phyloP scores from a whole-genome alignment of 2,329 filamentous ascomycete genomes.

The Aspergillus sp. region DNA sequence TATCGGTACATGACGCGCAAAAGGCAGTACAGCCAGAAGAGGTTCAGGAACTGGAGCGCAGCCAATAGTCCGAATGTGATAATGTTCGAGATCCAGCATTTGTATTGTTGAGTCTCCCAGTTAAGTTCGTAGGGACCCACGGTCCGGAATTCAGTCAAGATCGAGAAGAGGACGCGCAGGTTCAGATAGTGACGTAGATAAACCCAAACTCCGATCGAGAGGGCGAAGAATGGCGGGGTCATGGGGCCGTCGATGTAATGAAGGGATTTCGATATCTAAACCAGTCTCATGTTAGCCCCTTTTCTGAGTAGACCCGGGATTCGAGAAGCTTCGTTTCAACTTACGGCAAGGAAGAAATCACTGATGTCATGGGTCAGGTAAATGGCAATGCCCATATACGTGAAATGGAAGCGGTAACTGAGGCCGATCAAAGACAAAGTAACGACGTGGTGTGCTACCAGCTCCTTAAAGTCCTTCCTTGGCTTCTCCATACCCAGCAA shows the following conservation, averaged over 20 bases:
- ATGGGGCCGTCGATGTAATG: constrained; percentile 81
- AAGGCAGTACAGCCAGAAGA: constrained; percentile 45
- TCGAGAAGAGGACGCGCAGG: constrained; percentile 43
- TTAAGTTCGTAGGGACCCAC: constrained; percentile 45
- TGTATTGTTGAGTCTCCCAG: constrained; percentile 47
- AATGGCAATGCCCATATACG: constrained; percentile 86
- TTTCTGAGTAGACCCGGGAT: background rate
- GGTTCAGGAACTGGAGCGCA: constrained; percentile 42
- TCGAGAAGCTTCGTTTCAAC: constrained; percentile 2
- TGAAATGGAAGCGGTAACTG: constrained; percentile 95
- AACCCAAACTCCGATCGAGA: constrained; percentile 80
- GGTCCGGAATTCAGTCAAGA: constrained; percentile 44
- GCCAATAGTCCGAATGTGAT: constrained; percentile 43
- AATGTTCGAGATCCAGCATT: constrained; percentile 45
- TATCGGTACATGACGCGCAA: constrained; percentile 41
- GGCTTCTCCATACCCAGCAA: constrained; percentile 86
- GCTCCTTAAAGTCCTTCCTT: constrained; percentile 89
- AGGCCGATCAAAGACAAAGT: constrained; percentile 76
- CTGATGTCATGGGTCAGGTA: constrained; percentile 93
- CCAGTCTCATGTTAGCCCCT: background rate
- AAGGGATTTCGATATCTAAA: constrained; percentile 78
- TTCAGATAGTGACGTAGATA: constrained; percentile 76
- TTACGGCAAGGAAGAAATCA: constrained; percentile 89
- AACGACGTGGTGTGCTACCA: constrained; percentile 87
- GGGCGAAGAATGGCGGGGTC: constrained; percentile 76